Percentiles rank a stretch among this genome's conserved stretches.
Conservation (phyloP, 1,139 yeast genomes). For the Kodamaea fungicola region DNA sequence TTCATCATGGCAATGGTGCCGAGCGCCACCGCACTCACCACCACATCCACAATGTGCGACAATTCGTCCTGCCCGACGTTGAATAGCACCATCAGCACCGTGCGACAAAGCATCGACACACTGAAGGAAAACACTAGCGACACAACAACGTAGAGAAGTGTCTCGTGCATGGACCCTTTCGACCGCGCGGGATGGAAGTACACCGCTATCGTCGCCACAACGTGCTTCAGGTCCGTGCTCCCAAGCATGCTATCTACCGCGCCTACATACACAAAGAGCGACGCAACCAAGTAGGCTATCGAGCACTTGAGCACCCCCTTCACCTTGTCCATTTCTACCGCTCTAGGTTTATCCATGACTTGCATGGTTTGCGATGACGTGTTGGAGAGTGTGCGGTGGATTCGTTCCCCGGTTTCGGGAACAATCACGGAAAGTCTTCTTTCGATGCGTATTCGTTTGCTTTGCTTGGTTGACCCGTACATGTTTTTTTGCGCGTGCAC, state of each 20-base stretch:
- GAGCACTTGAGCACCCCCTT: conserved; percentile 58
- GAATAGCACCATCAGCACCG: conserved; percentile 47
- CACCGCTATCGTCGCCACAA: conserved; percentile 78
- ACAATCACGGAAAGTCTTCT: conserved; percentile 38
- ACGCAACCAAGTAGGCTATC: conserved; percentile 67
- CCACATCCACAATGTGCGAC: conserved; percentile 56
- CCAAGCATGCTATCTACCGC: conserved; percentile 58
- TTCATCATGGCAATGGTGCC: conserved; percentile 70
- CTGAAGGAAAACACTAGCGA: conserved; percentile 56
- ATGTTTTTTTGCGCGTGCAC: background rate
- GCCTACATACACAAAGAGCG: conserved; percentile 69
- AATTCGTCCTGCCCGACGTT: conserved; percentile 45
- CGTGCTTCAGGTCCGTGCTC: conserved; percentile 70
- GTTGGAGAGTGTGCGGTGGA: conserved; percentile 29
- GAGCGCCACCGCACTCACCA: conserved; percentile 52
- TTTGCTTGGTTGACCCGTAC: background rate
- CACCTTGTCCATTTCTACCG: conserved; percentile 1
- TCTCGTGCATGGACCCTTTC: conserved; percentile 77
- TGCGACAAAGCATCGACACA: conserved; percentile 54
- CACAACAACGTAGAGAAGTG: conserved; percentile 56
- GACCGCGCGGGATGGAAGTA: conserved; percentile 83
- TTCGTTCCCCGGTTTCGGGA: conserved; percentile 40
- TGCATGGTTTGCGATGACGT: conserved; percentile 3
- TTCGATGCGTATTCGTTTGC: conserved; percentile 4
- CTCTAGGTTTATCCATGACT: conserved; percentile 8